These are phyloP conservation scores for Earliella scabrosa DNA, from an alignment of 1,284 basidiomycete genomes.

Conservation along the genomic window DNA sequence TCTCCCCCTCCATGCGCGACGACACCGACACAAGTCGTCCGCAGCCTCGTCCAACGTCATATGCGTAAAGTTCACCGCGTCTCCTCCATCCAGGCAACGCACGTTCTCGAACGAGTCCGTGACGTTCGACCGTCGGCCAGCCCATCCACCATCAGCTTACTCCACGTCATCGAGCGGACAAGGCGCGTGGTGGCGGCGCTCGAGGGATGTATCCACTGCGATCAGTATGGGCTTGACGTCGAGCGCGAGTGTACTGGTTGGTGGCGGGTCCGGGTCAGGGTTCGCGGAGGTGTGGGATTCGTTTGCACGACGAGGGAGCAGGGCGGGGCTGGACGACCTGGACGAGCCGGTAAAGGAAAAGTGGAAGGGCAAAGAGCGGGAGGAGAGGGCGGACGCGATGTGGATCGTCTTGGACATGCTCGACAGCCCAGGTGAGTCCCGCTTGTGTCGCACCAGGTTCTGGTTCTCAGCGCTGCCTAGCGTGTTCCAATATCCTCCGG, in stretches of 20 bases:
- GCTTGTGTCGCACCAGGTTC: background rate
- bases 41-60: constrained; percentile 10
- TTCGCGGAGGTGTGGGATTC: constrained; percentile 24
- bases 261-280: constrained; percentile 10
- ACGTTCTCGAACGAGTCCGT: constrained; percentile 11
- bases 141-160: background rate
- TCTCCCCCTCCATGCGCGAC: constrained; percentile 8
- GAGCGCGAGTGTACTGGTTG: constrained; percentile 23
- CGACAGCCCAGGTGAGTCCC: constrained; percentile 50
- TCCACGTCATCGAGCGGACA: constrained; percentile 3
- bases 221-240: constrained; percentile 18
- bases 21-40: constrained; percentile 8
- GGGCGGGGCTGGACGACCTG: constrained; percentile 15
- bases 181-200: constrained; percentile 30
- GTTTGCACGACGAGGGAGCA: constrained; percentile 19
- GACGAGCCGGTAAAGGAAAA: constrained; percentile 2
- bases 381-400: constrained; percentile 39
- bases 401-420: constrained; percentile 66
- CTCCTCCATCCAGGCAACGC: background rate
- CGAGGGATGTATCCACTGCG: constrained; percentile 23
- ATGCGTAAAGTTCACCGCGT: constrained; percentile 14
- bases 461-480: constrained; percentile 35
- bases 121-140: background rate
- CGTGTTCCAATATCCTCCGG: constrained; percentile 58
- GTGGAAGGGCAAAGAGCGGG: constrained; percentile 12